A percentile compares a stretch with the other conserved stretches of the same genome.
Conservation (phyloP, 2,329 filamentous ascomycete species). For the Alternaria arborescens region DNA sequence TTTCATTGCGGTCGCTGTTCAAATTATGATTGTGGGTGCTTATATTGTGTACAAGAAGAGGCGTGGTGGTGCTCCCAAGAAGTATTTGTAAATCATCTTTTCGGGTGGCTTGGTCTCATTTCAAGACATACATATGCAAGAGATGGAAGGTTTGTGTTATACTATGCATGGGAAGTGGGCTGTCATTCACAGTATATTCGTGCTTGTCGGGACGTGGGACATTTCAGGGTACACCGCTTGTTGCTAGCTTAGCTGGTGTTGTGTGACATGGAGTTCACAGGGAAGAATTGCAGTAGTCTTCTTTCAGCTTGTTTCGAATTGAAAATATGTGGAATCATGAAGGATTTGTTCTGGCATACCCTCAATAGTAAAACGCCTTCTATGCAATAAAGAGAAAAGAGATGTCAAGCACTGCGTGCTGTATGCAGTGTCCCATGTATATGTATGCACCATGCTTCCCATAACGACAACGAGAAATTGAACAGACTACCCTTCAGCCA, state of each 20-base stretch:
- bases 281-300: neutral
- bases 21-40: conserved; percentile 72
- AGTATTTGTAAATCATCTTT: conserved; percentile 71
- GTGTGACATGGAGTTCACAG: neutral
- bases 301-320: neutral
- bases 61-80: conserved; percentile 81
- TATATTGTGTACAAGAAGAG: conserved; percentile 85
- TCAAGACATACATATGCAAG: neutral
- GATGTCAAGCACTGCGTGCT: neutral
- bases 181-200: neutral
- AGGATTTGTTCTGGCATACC: neutral
- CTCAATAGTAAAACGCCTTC: conserved; percentile 4
- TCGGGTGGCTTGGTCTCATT: neutral
- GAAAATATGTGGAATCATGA: neutral
- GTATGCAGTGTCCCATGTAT: neutral
- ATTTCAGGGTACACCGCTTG: neutral
- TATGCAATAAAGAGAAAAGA: conserved; percentile 4
- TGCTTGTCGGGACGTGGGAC: neutral
- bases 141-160: neutral
- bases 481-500: neutral
- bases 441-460: neutral
- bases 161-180: neutral
- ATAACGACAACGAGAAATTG: neutral
- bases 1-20: conserved; percentile 76
- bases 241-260: neutral